Conservation (phyloP, 768 basidiomycete genomes). For the Boletus speciosus region DNA sequence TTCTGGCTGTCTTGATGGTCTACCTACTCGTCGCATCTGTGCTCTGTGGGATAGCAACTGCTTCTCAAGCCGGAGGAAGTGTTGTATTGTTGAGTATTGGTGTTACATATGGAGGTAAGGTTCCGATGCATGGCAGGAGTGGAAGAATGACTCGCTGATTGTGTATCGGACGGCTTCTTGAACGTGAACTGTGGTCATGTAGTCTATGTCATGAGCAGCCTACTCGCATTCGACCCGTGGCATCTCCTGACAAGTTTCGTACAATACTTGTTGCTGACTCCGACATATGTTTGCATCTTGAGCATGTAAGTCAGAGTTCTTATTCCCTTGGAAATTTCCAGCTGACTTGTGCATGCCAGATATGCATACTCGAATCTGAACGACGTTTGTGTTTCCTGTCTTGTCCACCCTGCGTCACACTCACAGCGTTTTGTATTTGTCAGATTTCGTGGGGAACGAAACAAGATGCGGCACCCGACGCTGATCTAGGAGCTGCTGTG, state of each 20-base stretch:
- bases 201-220: constrained; percentile 74
- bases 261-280: constrained; percentile 84
- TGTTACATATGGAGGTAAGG: constrained; percentile 80
- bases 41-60: constrained; percentile 74
- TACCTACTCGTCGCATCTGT: constrained; percentile 84
- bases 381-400: constrained; percentile 46
- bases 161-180: neutral
- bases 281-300: constrained; percentile 73
- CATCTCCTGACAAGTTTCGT: constrained; percentile 90
- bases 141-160: neutral
- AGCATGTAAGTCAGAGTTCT: constrained; percentile 54
- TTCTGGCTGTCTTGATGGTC: constrained; percentile 72
- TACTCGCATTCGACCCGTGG: constrained; percentile 93
- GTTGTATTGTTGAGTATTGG: constrained; percentile 81
- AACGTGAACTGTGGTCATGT: neutral
- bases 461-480: constrained; percentile 67
- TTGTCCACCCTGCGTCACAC: constrained; percentile 11
- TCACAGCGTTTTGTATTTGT: neutral
- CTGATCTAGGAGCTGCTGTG: constrained; percentile 79
- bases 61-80: constrained; percentile 58
- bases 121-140: neutral
- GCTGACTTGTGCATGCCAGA: constrained; percentile 39
- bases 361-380: constrained; percentile 86
- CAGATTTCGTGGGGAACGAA: constrained; percentile 98
- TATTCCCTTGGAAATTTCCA: neutral